Conservation (phyloP, 176 grass and related monocot genomes). For the Triticum turgidum region DNA sequence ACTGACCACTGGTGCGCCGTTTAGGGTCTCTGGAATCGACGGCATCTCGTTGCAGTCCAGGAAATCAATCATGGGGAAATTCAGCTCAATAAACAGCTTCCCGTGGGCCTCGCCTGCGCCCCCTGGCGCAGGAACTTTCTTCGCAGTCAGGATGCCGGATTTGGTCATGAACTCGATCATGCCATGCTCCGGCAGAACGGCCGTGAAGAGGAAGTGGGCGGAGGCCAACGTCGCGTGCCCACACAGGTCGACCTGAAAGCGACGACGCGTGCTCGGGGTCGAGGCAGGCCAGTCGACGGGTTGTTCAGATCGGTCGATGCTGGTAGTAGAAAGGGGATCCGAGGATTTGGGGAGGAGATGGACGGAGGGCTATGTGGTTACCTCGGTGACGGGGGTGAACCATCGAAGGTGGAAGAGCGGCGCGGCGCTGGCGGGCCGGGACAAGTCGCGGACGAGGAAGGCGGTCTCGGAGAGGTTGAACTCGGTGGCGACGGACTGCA, state of each 20-base stretch:
- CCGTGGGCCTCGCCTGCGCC: background rate
- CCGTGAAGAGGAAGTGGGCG: slow-evolving; percentile 56
- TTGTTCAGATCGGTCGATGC: background rate
- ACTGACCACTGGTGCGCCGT: slow-evolving; percentile 42
- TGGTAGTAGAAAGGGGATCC: background rate
- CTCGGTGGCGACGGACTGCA: slow-evolving; percentile 71
- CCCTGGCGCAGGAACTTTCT: slow-evolving; percentile 32
- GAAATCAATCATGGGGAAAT: slow-evolving; percentile 63
- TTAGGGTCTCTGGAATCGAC: slow-evolving; percentile 60
- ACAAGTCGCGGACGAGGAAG: slow-evolving; percentile 42
- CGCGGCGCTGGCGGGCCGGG: background rate
- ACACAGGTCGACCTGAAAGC: slow-evolving; percentile 34
- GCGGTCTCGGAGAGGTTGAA: slow-evolving; percentile 68
- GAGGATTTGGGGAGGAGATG: background rate
- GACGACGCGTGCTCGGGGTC: background rate
- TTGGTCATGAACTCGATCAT: slow-evolving; percentile 58
- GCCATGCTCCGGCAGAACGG: slow-evolving; percentile 27
- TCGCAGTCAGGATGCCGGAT: slow-evolving; percentile 62
- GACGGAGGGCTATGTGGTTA: background rate
- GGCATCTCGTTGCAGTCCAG: slow-evolving; percentile 35
- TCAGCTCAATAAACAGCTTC: slow-evolving; percentile 60
- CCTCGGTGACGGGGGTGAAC: slow-evolving; percentile 74
- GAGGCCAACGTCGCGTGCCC: slow-evolving; percentile 68
- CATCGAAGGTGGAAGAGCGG: slow-evolving; percentile 59
- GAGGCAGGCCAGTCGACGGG: background rate